phyloP scores from a whole-genome alignment of 306 rosid genomes.

The Casuarina glauca region DNA sequence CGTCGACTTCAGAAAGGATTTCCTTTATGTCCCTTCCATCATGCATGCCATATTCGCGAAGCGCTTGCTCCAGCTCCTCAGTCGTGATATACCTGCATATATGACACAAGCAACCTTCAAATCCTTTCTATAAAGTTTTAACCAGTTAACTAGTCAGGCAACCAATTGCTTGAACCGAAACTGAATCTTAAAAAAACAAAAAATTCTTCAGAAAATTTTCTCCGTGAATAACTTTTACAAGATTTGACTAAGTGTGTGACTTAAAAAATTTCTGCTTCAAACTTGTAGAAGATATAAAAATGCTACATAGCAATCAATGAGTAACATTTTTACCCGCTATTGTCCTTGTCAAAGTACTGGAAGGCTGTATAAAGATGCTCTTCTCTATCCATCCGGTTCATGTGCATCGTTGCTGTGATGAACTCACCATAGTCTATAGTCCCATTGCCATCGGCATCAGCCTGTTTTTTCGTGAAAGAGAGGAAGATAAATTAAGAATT shows the following conservation, averaged over 20 bases:
- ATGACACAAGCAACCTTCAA: not conserved
- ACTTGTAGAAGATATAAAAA: not conserved
- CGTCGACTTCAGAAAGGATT: slow-evolving; percentile 79
- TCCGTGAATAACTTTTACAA: too few relatives aligned
- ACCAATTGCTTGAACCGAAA: too few relatives aligned
- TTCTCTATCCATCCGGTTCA: slow-evolving; percentile 92
- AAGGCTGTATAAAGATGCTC: slow-evolving; percentile 97
- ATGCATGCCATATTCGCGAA: slow-evolving; percentile 76
- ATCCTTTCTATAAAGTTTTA: too few relatives aligned
- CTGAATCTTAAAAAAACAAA: too few relatives aligned
- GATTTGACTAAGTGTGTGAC: too few relatives aligned
- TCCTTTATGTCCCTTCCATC: slow-evolving; percentile 87
- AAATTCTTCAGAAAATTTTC: too few relatives aligned
- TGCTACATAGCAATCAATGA: not conserved
- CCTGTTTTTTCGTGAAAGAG: slow-evolving; percentile 45
- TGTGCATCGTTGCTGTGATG: slow-evolving; percentile 96
- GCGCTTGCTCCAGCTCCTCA: slow-evolving; percentile 95
- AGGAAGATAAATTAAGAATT: not conserved
- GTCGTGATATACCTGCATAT: slow-evolving; percentile 66
- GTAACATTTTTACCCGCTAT: slow-evolving; percentile 71
- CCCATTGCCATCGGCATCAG: slow-evolving; percentile 98
- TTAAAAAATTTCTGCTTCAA: not conserved
- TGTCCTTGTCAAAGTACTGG: slow-evolving; percentile 90
- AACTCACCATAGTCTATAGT: slow-evolving; percentile 92
- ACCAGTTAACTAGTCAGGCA: too few relatives aligned